Conservation (phyloP, 331 rosid genomes). For the Phaseolus coccineus region DNA sequence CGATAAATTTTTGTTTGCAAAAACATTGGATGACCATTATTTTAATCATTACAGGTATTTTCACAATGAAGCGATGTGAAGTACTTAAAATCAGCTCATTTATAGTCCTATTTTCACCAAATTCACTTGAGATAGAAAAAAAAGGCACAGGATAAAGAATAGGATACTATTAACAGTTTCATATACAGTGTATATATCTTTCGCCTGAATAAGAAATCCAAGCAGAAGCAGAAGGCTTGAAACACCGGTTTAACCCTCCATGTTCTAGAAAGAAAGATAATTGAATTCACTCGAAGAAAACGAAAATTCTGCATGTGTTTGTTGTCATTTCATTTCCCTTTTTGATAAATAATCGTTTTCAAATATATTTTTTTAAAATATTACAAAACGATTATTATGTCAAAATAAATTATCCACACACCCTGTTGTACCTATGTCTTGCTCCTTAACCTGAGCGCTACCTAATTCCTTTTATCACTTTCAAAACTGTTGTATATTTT, state of each 20-base stretch:
- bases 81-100: background rate
- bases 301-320: background rate
- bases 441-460: conserved; percentile 36
- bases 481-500: conserved; percentile 50
- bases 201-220: conserved; percentile 11
- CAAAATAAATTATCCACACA: background rate
- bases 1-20: too few relatives aligned
- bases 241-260: conserved; percentile 33
- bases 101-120: background rate
- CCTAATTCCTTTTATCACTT: conserved; percentile 37
- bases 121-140: background rate
- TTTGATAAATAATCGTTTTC: background rate
- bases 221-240: conserved; percentile 35
- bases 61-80: background rate
- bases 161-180: conserved; percentile 7
- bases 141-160: background rate
- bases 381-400: background rate
- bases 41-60: background rate
- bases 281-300: conserved; percentile 37
- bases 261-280: conserved; percentile 55
- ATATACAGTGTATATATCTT: conserved; percentile 26
- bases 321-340: background rate
- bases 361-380: background rate
- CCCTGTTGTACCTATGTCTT: conserved; percentile 25
- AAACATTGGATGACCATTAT: background rate